Evolutionary conservation across 805 yeast species (phyloP).

Genomic region (Kluyveromyces lactis): DNA sequence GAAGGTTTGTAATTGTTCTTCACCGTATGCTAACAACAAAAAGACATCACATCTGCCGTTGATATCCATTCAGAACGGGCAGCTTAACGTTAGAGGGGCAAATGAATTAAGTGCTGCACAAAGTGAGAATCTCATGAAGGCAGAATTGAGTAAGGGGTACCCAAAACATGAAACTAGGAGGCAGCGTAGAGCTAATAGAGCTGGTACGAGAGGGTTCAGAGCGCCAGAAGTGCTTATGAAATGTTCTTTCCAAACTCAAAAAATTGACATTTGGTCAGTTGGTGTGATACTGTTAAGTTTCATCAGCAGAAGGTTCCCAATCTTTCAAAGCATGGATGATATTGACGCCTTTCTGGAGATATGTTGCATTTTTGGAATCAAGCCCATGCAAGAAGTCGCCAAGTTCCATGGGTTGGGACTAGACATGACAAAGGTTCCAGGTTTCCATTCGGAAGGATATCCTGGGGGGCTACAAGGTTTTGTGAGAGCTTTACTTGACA

Average conservation of each 20-base stretch:
- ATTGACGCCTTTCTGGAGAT: constrained; percentile 84
- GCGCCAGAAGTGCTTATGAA: constrained; percentile 90
- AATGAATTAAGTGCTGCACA: constrained; percentile 2
- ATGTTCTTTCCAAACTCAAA: constrained; percentile 74
- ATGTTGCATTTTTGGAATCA: constrained; percentile 70
- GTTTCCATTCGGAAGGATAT: constrained; percentile 32
- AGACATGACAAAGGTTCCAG: constrained; percentile 52
- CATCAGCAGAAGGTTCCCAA: constrained; percentile 75
- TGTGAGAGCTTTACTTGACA: constrained; percentile 20
- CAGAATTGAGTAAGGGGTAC: constrained; percentile 50
- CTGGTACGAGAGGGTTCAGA: constrained; percentile 91
- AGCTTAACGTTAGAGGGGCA: constrained; percentile 22
- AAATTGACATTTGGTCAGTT: constrained; percentile 87
- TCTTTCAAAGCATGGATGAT: constrained; percentile 91
- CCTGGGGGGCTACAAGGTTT: constrained; percentile 27
- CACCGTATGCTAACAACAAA: constrained; percentile 1
- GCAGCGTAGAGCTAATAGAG: constrained; percentile 89
- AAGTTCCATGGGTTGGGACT: constrained; percentile 81
- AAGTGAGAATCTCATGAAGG: constrained; percentile 6
- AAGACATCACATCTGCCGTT: constrained; percentile 11
- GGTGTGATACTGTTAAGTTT: constrained; percentile 81
- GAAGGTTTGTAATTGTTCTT: neutral
- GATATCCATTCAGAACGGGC: constrained; percentile 27
- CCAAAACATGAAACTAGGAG: constrained; percentile 83
- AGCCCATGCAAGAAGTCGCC: constrained; percentile 67